A percentile compares a stretch with the other conserved stretches of the same genome.
These are phyloP conservation scores for Knufia fluminis DNA, from an alignment of 2,329 filamentous ascomycete species.

Conservation along the genomic window DNA sequence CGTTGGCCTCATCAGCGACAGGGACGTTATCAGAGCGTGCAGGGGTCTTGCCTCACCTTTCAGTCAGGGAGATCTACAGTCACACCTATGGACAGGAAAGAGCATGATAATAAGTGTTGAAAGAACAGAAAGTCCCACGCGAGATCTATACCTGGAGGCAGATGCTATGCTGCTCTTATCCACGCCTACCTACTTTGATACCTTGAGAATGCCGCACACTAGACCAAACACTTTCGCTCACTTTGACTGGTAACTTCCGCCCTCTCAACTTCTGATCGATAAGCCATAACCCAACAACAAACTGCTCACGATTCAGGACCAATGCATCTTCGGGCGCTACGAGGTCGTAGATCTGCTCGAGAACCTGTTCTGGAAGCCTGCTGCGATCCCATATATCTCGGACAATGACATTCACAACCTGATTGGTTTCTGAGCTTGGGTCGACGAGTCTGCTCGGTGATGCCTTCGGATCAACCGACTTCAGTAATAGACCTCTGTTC, in stretches of 20 bases:
- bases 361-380: constrained; percentile 29
- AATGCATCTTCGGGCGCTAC: constrained; percentile 28
- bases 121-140: too few species aligned
- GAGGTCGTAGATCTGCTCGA: constrained; percentile 40
- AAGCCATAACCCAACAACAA: constrained; percentile 43
- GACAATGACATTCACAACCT: constrained; percentile 38
- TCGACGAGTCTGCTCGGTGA: neutral
- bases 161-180: too few species aligned
- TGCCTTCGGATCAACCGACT: neutral
- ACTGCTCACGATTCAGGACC: constrained; percentile 36
- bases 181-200: constrained; percentile 24
- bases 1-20: neutral
- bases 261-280: constrained; percentile 42
- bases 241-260: constrained; percentile 36
- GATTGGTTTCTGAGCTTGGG: constrained; percentile 5
- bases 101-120: too few species aligned
- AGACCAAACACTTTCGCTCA: constrained; percentile 40
- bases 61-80: too few species aligned
- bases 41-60: too few species aligned
- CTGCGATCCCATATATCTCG: constrained; percentile 43
- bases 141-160: too few species aligned
- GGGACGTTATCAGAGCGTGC: too few species aligned
- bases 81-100: too few species aligned
- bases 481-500: constrained; percentile 36
- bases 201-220: constrained; percentile 35